These are phyloP conservation scores for Sporothrix brasiliensis DNA, from an alignment of 2,329 filamentous ascomycete species.

Conservation along the genomic window DNA sequence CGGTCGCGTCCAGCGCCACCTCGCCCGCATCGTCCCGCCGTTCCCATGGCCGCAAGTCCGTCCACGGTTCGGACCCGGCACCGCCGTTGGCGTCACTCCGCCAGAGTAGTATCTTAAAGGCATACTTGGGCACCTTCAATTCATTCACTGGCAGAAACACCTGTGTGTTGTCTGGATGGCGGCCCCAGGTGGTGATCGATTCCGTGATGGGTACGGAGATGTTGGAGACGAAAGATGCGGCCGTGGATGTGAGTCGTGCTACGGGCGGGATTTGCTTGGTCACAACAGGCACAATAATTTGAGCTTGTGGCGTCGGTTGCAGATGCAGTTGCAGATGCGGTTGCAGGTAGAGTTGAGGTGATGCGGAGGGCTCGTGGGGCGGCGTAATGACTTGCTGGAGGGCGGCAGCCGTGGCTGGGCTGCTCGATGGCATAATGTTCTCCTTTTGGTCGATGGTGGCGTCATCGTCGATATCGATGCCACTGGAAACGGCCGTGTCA, in stretches of 20 bases:
- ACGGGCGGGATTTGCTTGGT: not conserved
- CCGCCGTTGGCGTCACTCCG: conserved; percentile 65
- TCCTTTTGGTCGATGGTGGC: conserved; percentile 29
- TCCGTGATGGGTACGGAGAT: conserved; percentile 68
- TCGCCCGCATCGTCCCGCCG: conserved; percentile 50
- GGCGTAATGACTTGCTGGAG: conserved; percentile 15
- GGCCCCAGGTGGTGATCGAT: conserved; percentile 75
- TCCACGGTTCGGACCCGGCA: conserved; percentile 64
- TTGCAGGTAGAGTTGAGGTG: not conserved
- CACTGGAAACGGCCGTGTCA: conserved; percentile 20
- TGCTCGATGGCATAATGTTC: conserved; percentile 28
- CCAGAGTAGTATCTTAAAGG: conserved; percentile 77
- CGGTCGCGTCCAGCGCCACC: conserved; percentile 26
- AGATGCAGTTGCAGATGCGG: not conserved
- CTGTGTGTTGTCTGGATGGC: conserved; percentile 68
- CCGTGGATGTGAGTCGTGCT: conserved; percentile 62
- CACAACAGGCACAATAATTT: conserved; percentile 32
- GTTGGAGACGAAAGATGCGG: conserved; percentile 65
- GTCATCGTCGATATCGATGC: conserved; percentile 27
- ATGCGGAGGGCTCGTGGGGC: conserved; percentile 7
- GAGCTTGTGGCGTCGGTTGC: conserved; percentile 26
- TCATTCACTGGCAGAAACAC: conserved; percentile 66
- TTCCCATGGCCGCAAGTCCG: conserved; percentile 57
- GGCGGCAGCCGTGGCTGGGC: not conserved
- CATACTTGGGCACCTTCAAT: conserved; percentile 75